Percentiles rank a stretch among this genome's conserved stretches.
Conservation (phyloP, 352 stramenopile genomes). For the Phytophthora citrophthora region DNA sequence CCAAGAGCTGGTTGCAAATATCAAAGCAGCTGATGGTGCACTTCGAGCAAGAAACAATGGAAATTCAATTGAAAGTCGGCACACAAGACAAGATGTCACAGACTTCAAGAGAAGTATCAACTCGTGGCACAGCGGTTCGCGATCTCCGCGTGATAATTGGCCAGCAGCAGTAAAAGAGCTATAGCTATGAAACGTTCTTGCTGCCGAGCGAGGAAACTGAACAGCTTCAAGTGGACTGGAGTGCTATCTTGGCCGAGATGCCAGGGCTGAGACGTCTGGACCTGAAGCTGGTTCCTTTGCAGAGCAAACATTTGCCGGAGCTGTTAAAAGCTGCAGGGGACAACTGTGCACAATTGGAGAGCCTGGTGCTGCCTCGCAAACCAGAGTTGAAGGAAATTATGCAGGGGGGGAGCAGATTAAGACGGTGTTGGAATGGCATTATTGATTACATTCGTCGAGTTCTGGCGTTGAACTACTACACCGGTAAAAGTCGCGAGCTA, state of each 20-base stretch:
- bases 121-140: not conserved
- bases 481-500: conserved; percentile 19
- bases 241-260: conserved; percentile 5
- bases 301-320: conserved; percentile 17
- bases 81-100: not conserved
- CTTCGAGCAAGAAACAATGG: conserved; percentile 8
- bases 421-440: conserved; percentile 27
- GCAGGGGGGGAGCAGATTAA: conserved; percentile 3
- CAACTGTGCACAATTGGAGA: conserved; percentile 9
- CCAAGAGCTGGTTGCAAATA: conserved; percentile 8
- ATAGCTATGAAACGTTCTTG: not conserved
- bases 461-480: conserved; percentile 3
- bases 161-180: not conserved
- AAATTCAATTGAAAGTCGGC: conserved; percentile 1
- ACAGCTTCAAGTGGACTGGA: conserved; percentile 21
- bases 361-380: conserved; percentile 30
- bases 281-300: conserved; percentile 20
- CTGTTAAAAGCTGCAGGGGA: conserved; percentile 20
- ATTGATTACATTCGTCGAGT: conserved; percentile 37
- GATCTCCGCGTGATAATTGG: conserved; percentile 8
- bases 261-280: conserved; percentile 21
- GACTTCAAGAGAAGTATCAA: not conserved
- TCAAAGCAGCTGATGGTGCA: conserved; percentile 7
- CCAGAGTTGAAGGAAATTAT: not conserved
- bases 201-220: conserved; percentile 4